Conservation (phyloP, 2,329 filamentous ascomycete species). For the Calcarisporium arbuscula region DNA sequence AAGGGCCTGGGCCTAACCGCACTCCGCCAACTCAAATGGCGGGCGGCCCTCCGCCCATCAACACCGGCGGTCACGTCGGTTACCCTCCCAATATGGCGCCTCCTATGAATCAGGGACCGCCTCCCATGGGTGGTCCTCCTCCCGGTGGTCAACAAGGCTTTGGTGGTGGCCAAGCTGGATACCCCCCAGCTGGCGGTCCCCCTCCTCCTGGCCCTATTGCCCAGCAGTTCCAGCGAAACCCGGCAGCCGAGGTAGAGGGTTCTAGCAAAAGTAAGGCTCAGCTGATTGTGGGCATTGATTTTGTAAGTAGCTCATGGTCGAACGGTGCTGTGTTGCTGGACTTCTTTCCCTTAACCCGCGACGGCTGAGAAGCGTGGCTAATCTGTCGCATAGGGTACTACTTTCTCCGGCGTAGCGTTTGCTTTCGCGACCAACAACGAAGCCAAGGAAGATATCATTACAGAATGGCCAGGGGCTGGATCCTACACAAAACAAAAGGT, state of each 20-base stretch:
- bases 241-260: constrained; percentile 73
- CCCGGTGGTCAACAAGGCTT: constrained; percentile 42
- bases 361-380: not conserved
- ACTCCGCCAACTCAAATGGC: constrained; percentile 55
- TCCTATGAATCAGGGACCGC: constrained; percentile 34
- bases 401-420: constrained; percentile 95
- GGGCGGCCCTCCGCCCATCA: constrained; percentile 61
- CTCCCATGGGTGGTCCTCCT: constrained; percentile 26
- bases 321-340: too few relatives aligned
- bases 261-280: constrained; percentile 89
- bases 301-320: constrained; percentile 64
- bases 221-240: constrained; percentile 36
- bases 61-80: constrained; percentile 54
- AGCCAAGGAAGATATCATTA: constrained; percentile 97
- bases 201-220: constrained; percentile 32
- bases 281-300: constrained; percentile 97
- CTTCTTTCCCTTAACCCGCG: not conserved
- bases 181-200: constrained; percentile 35
- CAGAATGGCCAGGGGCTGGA: constrained; percentile 95
- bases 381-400: constrained; percentile 64
- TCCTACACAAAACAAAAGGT: constrained; percentile 99
- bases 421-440: constrained; percentile 97
- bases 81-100: constrained; percentile 51
- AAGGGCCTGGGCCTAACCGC: constrained; percentile 42
- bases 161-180: constrained; percentile 37